Percentiles rank a stretch among this genome's conserved stretches.
Conservation (phyloP, 73 alveolate genomes). For the Urostyla sp. region DNA sequence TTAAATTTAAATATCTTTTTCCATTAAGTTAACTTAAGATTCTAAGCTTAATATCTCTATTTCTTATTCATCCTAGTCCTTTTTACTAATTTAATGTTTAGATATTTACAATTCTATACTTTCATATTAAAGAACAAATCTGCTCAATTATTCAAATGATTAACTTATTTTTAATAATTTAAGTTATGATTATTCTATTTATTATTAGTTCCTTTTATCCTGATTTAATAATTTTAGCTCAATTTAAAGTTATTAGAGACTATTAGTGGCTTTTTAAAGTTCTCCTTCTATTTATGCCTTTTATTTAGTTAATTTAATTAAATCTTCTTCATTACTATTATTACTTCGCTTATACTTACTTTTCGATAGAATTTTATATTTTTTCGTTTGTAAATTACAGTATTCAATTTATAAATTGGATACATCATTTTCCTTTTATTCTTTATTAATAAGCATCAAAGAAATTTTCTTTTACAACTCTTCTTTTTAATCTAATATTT, state of each 20-base stretch:
- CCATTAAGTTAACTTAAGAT: neutral
- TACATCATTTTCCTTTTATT: constrained; percentile 25
- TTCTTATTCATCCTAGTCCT: neutral
- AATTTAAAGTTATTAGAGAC: neutral
- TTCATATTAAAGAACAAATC: neutral
- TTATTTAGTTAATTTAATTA: constrained; percentile 20
- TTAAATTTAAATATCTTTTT: constrained; percentile 7
- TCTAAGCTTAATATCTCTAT: neutral
- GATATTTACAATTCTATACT: neutral
- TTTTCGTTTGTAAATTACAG: constrained; percentile 8
- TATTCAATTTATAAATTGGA: neutral
- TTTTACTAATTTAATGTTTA: neutral
- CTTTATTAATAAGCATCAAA: too few species aligned
- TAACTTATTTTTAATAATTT: neutral
- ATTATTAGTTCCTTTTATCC: neutral
- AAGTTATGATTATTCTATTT: neutral
- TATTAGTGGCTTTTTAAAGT: neutral
- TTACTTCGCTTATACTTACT: neutral
- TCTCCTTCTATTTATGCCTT: constrained; percentile 36
- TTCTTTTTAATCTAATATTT: too few species aligned
- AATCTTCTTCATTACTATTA: constrained; percentile 22
- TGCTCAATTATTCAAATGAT: constrained; percentile 3
- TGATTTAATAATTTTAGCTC: constrained; percentile 14
- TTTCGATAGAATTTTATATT: constrained; percentile 38
- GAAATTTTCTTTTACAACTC: too few species aligned